These are phyloP conservation scores for Kluyveromyces sp. DNA, from an alignment of 1,139 yeast genomes.

Conservation along the genomic window DNA sequence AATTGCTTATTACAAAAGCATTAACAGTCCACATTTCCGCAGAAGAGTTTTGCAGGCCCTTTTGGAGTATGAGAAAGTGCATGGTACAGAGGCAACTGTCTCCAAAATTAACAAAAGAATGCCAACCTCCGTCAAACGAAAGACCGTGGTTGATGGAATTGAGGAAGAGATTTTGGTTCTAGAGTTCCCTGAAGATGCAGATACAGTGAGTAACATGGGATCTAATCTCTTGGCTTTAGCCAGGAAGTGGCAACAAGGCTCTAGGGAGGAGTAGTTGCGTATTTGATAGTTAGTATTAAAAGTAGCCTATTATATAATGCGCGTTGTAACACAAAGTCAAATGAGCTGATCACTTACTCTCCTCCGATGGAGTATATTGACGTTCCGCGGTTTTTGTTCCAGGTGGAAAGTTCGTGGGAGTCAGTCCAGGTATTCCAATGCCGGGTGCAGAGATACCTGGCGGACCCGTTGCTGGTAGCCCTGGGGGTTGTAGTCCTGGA, in stretches of 20 bases:
- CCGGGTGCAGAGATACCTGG: conserved; percentile 7
- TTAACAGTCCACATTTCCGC: conserved; percentile 40
- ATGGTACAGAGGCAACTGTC: conserved; percentile 46
- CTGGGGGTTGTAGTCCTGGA: conserved; percentile 7
- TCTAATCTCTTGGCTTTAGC: conserved; percentile 58
- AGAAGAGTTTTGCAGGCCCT: conserved; percentile 55
- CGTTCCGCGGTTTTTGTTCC: conserved; percentile 1
- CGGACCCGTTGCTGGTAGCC: conserved; percentile 8
- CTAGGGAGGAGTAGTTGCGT: neutral
- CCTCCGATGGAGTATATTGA: no score
- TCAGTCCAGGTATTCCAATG: neutral
- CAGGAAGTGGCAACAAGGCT: conserved; percentile 45
- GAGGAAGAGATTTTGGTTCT: conserved; percentile 57
- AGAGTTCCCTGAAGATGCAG: conserved; percentile 57
- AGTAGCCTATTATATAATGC: no score
- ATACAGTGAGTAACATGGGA: conserved; percentile 29
- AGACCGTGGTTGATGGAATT: conserved; percentile 41
- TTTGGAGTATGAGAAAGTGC: conserved; percentile 53
- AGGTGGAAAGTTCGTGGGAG: neutral
- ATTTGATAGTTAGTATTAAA: neutral
- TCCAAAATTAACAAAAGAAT: conserved; percentile 40
- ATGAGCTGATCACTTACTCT: no score
- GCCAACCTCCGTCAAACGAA: conserved; percentile 49
- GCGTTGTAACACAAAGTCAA: no score
- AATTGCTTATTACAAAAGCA: conserved; percentile 38